phyloP scores from a whole-genome alignment of 139 green algal species.

The Mychonastes homosphaera region DNA sequence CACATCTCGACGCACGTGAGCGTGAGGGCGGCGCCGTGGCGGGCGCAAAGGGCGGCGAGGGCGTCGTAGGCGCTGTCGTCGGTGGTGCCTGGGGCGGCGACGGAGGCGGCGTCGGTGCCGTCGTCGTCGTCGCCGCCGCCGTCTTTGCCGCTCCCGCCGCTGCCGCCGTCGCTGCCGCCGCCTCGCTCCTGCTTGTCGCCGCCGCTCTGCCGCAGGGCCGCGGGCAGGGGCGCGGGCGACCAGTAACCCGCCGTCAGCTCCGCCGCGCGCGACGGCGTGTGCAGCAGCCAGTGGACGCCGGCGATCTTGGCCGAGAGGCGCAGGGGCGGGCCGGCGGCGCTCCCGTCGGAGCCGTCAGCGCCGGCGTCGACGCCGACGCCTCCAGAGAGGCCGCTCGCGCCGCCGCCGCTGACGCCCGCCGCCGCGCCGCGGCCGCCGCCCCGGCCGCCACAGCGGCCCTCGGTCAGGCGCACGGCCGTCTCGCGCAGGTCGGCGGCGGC shows the following conservation, averaged over 20 bases:
- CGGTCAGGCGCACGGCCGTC: neutral
- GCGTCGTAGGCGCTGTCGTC: slow-evolving; percentile 74
- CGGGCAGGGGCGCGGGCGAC: too few relatives aligned
- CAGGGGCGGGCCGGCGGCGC: slow-evolving; percentile 5
- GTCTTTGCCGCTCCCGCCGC: too few relatives aligned
- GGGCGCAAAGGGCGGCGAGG: slow-evolving; percentile 57
- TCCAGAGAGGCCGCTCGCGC: neutral
- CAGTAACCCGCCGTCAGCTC: slow-evolving; percentile 96
- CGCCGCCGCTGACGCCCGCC: neutral
- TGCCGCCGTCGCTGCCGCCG: too few relatives aligned
- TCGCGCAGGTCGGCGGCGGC: neutral
- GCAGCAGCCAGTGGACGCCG: slow-evolving; percentile 97
- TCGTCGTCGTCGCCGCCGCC: too few relatives aligned
- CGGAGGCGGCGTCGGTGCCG: too few relatives aligned
- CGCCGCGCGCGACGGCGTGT: slow-evolving; percentile 74
- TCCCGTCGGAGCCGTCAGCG: neutral
- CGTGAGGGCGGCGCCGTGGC: slow-evolving; percentile 65
- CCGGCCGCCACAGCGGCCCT: too few relatives aligned
- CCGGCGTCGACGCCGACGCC: neutral
- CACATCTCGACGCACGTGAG: slow-evolving; percentile 98
- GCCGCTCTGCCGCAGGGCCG: too few relatives aligned
- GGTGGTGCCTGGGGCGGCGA: too few relatives aligned
- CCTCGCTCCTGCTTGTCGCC: too few relatives aligned
- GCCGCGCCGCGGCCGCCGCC: neutral
- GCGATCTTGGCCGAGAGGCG: slow-evolving; percentile 81